A percentile compares a stretch with the other conserved stretches of the same genome.
These are phyloP conservation scores for Aspergillus sparsus DNA, from an alignment of 495 filamentous ascomycete genomes.

Conservation along the genomic window DNA sequence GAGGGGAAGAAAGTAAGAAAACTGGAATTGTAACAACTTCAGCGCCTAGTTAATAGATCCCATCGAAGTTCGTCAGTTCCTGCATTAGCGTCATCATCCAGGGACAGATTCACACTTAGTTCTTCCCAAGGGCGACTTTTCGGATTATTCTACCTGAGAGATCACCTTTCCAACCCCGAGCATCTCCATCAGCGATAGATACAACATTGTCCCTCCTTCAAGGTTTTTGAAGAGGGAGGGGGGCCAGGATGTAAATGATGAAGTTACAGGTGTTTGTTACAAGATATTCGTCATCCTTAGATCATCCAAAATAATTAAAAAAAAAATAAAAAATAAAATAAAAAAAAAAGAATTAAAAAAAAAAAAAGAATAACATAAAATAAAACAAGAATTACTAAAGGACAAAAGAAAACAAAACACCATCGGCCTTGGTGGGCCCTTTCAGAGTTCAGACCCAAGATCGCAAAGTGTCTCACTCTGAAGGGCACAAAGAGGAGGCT, in stretches of 20 bases:
- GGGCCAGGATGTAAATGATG: background rate
- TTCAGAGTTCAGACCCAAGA: background rate
- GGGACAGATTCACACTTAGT: slow-evolving; percentile 21
- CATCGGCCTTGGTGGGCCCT: background rate
- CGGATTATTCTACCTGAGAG: background rate
- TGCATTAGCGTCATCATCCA: slow-evolving; percentile 43
- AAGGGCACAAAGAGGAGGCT: background rate
- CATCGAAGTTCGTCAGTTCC: slow-evolving; percentile 38
- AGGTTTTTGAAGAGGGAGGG: background rate
- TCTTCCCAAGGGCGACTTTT: slow-evolving; percentile 13
- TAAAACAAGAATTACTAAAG: no score
- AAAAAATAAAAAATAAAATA: no score
- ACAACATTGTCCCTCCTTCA: background rate
- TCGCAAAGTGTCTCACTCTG: background rate
- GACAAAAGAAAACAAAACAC: no score
- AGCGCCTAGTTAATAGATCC: background rate
- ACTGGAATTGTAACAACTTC: slow-evolving; percentile 21
- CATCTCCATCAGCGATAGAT: background rate
- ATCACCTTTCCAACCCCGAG: background rate
- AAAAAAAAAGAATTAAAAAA: no score
- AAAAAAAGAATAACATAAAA: no score
- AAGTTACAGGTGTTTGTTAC: no score
- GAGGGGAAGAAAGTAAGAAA: background rate
- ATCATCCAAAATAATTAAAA: no score
- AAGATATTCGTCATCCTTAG: no score